Conservation (phyloP, 192 early-diverging fungal genomes). For the Rhizoclosmatium globosum region DNA sequence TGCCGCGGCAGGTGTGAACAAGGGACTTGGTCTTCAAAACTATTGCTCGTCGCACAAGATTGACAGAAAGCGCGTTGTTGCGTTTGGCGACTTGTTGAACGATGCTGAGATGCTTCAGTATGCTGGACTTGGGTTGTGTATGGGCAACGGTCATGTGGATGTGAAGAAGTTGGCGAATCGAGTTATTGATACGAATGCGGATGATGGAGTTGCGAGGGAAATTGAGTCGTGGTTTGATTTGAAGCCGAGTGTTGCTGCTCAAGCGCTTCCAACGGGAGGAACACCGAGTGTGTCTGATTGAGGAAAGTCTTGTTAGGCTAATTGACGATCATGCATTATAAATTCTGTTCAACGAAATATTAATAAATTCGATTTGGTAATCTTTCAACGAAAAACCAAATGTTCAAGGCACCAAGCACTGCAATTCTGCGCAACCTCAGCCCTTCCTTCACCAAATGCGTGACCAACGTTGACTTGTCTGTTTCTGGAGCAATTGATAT, state of each 20-base stretch:
- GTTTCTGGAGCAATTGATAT: constrained; percentile 35
- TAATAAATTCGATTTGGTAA: background rate
- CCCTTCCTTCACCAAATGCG: constrained; percentile 21
- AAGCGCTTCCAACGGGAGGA: background rate
- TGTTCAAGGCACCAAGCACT: constrained; percentile 20
- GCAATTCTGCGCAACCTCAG: constrained; percentile 12
- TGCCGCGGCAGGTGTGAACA: constrained; percentile 15
- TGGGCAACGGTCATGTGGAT: constrained; percentile 31
- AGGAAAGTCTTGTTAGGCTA: background rate
- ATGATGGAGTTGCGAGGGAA: constrained; percentile 31
- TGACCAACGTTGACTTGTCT: constrained; percentile 2
- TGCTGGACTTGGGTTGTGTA: constrained; percentile 24
- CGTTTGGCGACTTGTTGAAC: constrained; percentile 33
- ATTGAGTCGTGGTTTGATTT: constrained; percentile 30
- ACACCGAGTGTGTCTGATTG: background rate
- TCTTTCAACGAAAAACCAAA: background rate
- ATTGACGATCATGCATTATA: no score
- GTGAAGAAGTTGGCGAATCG: constrained; percentile 29
- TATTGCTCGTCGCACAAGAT: constrained; percentile 1
- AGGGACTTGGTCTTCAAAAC: constrained; percentile 12
- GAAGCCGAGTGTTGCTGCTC: background rate
- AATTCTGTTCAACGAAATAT: no score
- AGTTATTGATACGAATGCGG: constrained; percentile 24
- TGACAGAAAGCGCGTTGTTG: constrained; percentile 15
- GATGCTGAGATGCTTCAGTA: constrained; percentile 31